phyloP scores from a whole-genome alignment of 1,139 yeast genomes.

The Yamadazyma siamensis region DNA sequence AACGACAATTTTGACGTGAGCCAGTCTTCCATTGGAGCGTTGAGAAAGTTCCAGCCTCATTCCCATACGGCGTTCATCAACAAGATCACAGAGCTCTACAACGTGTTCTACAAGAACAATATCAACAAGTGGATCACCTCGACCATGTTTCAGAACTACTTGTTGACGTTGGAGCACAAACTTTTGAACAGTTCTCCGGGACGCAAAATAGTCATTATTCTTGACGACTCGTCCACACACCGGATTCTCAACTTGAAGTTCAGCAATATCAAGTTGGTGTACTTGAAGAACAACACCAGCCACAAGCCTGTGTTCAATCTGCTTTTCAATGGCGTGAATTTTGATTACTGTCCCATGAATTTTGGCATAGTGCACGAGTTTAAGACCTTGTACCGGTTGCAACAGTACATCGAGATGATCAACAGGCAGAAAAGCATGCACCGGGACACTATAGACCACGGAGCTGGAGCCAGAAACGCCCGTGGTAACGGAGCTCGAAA shows the following conservation, averaged over 20 bases:
- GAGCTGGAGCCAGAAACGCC: no score
- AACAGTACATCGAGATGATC: slow-evolving; percentile 54
- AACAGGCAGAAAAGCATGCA: slow-evolving; percentile 26
- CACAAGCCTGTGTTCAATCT: slow-evolving; percentile 40
- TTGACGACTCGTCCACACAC: slow-evolving; percentile 65
- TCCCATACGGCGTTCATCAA: slow-evolving; percentile 25
- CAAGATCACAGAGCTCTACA: slow-evolving; percentile 50
- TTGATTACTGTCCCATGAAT: slow-evolving; percentile 58
- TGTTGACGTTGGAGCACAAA: slow-evolving; percentile 58
- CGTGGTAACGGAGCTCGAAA: no score
- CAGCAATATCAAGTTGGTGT: slow-evolving; percentile 47
- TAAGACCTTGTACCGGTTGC: slow-evolving; percentile 54
- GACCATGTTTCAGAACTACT: slow-evolving; percentile 62
- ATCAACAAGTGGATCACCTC: slow-evolving; percentile 65
- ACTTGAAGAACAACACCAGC: slow-evolving; percentile 38
- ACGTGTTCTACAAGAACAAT: slow-evolving; percentile 56
- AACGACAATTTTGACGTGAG: slow-evolving; percentile 52
- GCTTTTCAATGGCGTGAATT: slow-evolving; percentile 33
- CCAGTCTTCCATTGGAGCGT: slow-evolving; percentile 26
- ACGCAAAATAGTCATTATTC: slow-evolving; percentile 51
- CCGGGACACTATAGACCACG: background rate
- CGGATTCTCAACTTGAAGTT: slow-evolving; percentile 56
- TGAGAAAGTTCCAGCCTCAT: slow-evolving; percentile 24
- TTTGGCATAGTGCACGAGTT: slow-evolving; percentile 66
- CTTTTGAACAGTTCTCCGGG: slow-evolving; percentile 31